Evolutionary conservation across 805 yeast species (phyloP).

Genomic region (Yamadazyma ubonensis): DNA sequence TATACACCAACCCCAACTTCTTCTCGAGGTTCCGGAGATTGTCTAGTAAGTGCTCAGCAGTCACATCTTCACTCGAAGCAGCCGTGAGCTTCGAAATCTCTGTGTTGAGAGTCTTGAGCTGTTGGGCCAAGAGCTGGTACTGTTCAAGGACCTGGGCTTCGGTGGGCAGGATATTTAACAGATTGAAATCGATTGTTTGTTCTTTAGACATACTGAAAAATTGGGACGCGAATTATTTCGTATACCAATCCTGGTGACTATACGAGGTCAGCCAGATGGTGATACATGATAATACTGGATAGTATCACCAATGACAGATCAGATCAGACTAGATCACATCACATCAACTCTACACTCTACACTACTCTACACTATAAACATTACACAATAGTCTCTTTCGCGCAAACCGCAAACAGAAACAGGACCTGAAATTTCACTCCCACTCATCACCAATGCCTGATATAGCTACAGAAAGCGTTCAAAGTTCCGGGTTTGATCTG

Average conservation of each 20-base stretch:
- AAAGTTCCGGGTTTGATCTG: neutral
- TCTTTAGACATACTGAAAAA: conserved; percentile 17
- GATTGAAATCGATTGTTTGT: conserved; percentile 19
- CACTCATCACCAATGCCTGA: neutral
- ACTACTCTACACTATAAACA: neutral
- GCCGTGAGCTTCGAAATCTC: conserved; percentile 33
- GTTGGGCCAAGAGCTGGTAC: conserved; percentile 37
- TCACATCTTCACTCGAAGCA: conserved; percentile 11
- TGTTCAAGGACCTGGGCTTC: conserved; percentile 38
- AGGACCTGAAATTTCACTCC: neutral
- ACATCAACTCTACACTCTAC: neutral
- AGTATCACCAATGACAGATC: no score
- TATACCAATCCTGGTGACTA: no score
- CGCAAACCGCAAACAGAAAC: neutral
- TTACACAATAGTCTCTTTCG: no score
- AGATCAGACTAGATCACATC: neutral
- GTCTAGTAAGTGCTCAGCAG: conserved; percentile 37
- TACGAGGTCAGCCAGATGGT: no score
- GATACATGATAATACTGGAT: no score
- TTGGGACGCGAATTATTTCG: conserved; percentile 1
- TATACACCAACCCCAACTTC: conserved; percentile 62
- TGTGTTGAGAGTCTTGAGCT: conserved; percentile 28
- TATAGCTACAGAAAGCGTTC: neutral
- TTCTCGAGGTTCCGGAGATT: conserved; percentile 60
- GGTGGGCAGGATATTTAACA: conserved; percentile 22